Percentiles rank a stretch among this genome's conserved stretches.
phyloP scores from a whole-genome alignment of 257 asterid species.

The Primulina tabacum region DNA sequence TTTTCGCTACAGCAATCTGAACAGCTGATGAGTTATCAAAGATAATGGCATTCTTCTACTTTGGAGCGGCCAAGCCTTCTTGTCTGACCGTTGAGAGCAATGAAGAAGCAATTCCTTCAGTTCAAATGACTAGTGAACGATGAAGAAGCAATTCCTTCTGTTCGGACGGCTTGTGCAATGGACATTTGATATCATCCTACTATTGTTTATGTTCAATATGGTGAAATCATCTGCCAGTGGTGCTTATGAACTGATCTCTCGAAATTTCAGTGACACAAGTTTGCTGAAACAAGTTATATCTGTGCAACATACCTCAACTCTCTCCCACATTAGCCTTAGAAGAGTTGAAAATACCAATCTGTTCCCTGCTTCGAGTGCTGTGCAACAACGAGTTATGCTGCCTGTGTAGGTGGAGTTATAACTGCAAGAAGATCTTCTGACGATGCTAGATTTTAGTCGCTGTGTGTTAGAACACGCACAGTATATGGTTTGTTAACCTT shows the following conservation, averaged over 20 bases:
- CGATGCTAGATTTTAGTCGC: background rate
- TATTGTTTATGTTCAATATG: background rate
- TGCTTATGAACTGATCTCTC: background rate
- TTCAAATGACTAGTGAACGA: constrained; percentile 15
- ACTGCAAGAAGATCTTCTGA: background rate
- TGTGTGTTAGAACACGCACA: background rate
- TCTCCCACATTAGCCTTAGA: background rate
- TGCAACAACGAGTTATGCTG: background rate
- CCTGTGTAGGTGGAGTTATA: background rate
- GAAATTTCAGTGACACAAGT: background rate
- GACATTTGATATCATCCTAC: background rate
- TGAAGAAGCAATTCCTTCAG: constrained; percentile 62
- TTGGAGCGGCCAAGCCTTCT: constrained; percentile 86
- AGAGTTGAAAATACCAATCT: background rate
- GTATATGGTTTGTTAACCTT: background rate
- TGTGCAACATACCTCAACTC: background rate
- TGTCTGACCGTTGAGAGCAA: constrained; percentile 40
- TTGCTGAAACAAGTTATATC: background rate
- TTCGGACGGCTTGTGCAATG: background rate
- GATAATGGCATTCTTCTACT: constrained; percentile 91
- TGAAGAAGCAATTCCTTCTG: background rate
- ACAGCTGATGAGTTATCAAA: constrained; percentile 84
- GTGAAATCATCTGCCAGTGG: background rate
- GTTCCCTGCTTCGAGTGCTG: background rate
- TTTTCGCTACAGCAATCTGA: constrained; percentile 46